Base-by-base conservation (phyloP, 768 basidiomycete genomes). In the Xerocomellus dryophilus region DNA sequence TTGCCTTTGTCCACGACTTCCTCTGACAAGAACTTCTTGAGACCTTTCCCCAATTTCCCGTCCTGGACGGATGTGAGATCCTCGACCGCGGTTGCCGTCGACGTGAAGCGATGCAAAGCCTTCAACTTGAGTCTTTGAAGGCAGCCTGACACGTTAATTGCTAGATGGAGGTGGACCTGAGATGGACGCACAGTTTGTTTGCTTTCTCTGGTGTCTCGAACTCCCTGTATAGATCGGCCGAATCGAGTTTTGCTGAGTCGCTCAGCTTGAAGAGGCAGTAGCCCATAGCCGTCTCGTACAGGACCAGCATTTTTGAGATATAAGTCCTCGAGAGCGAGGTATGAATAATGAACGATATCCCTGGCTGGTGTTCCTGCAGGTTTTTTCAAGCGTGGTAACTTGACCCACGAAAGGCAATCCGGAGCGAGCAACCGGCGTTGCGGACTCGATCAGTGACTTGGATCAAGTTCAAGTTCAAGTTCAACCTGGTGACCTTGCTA, bases 181-280 rank as follows among this genome's bases (percentile, higher is more conserved):
- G 48, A 48, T 47, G 42, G 38, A 77, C 93, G 69, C 71, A 97
- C 96, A 97, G 76, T 78, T 88, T 92, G 74, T 84, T 93, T 50
- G 97, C 95, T 66, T 78, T 81, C 74, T 96, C 93, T 40, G 95
- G 93, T 45, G 85, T 90, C 74, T 94, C 85, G 65, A 98, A 98
- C 72, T 95, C 90, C 75, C 88, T 85, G 82, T 87, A 90, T 45
- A 98, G 73, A 73, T 97, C 86, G 51, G 87, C 86, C 60, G 83
- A 87, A 67, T 86, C 83, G 49, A 96, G 76, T 77, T 95, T 97
- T 51, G 88, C 89, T 38, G 90, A 78, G 74, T 93, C 88, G 49
- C 87, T 86, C 60, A 96, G 81, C 74, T 97, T 97, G 86, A 99
- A 98, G 50, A 99, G 88, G 78, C 92, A 94, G 79, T 93, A 98